Evolutionary conservation across 2,329 filamentous ascomycete species (phyloP).

Genomic region (Aspergillus hortae): DNA sequence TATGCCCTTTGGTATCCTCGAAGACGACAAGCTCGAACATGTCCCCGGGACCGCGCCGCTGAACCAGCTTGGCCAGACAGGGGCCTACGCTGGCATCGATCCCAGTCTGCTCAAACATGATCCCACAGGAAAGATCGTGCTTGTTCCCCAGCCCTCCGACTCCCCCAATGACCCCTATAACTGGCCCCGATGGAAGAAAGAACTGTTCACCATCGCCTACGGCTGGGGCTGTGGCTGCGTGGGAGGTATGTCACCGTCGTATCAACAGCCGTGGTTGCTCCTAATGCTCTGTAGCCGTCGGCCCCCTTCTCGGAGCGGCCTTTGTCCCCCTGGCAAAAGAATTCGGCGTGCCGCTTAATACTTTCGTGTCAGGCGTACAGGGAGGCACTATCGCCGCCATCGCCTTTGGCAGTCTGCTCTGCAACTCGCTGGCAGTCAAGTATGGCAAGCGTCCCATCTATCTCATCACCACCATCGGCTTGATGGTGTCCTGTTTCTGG

Average conservation of each 20-base stretch:
- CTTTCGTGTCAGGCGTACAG: slow-evolving; percentile 34
- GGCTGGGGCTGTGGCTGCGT: slow-evolving; percentile 41
- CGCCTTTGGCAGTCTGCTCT: slow-evolving; percentile 34
- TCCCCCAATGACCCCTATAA: slow-evolving; percentile 25
- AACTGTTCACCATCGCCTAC: slow-evolving; percentile 38
- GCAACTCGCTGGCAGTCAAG: slow-evolving; percentile 37
- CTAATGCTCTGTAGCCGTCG: slow-evolving; percentile 26
- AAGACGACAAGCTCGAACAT: slow-evolving; percentile 28
- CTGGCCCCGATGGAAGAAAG: slow-evolving; percentile 27
- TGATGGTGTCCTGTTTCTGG: background rate
- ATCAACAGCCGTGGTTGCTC: background rate
- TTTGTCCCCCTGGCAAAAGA: slow-evolving; percentile 27
- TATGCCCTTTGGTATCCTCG: slow-evolving; percentile 30
- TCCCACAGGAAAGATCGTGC: slow-evolving; percentile 21
- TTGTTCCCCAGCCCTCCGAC: slow-evolving; percentile 24
- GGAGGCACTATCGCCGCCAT: slow-evolving; percentile 35
- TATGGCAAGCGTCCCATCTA: slow-evolving; percentile 38
- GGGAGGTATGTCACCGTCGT: slow-evolving; percentile 27
- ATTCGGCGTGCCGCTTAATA: slow-evolving; percentile 28
- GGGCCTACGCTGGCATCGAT: slow-evolving; percentile 16
- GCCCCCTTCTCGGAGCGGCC: slow-evolving; percentile 37
- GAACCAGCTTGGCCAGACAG: background rate
- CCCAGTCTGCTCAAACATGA: slow-evolving; percentile 31
- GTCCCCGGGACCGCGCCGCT: slow-evolving; percentile 30
- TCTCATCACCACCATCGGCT: slow-evolving; percentile 29